These are phyloP conservation scores for Suhomyces sp. DNA, from an alignment of 805 yeast species.

Conservation along the genomic window DNA sequence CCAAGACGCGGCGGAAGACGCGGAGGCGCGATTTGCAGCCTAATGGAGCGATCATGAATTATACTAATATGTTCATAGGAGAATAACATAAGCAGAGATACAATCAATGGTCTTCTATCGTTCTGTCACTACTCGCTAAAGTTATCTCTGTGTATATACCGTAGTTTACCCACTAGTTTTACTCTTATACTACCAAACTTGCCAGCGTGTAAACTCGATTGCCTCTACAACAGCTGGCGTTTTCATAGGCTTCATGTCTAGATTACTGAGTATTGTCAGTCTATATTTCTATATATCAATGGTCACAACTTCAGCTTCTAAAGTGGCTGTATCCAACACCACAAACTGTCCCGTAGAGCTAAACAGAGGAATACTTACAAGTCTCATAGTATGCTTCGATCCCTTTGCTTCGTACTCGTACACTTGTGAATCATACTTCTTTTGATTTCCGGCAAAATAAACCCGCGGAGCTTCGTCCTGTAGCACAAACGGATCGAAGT, in stretches of 20 bases:
- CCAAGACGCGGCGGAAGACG: not conserved
- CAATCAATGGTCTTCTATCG: too few relatives aligned
- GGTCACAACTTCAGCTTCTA: conserved; percentile 52
- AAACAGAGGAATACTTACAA: conserved; percentile 73
- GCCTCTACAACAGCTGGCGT: too few relatives aligned
- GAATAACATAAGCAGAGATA: too few relatives aligned
- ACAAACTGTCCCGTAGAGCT: conserved; percentile 61
- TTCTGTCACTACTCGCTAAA: too few relatives aligned
- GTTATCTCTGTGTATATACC: too few relatives aligned
- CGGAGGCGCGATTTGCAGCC: not conserved
- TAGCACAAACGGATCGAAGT: conserved; percentile 78
- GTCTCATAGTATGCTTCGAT: conserved; percentile 38
- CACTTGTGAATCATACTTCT: conserved; percentile 47
- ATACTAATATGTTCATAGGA: too few relatives aligned
- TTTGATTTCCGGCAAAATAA: conserved; percentile 83
- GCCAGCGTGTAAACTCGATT: too few relatives aligned
- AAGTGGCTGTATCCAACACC: conserved; percentile 54
- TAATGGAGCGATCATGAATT: not conserved
- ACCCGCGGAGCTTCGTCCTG: conserved; percentile 74
- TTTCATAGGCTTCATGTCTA: too few relatives aligned
- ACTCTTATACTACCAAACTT: too few relatives aligned
- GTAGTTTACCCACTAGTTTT: too few relatives aligned
- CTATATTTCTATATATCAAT: conserved; percentile 12
- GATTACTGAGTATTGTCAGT: too few relatives aligned
- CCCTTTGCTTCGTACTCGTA: conserved; percentile 23